A percentile compares a stretch with the other conserved stretches of the same genome.
These are phyloP conservation scores for Paraphoma chrysanthemicola DNA, from an alignment of 2,329 filamentous ascomycete genomes.

Conservation along the genomic window DNA sequence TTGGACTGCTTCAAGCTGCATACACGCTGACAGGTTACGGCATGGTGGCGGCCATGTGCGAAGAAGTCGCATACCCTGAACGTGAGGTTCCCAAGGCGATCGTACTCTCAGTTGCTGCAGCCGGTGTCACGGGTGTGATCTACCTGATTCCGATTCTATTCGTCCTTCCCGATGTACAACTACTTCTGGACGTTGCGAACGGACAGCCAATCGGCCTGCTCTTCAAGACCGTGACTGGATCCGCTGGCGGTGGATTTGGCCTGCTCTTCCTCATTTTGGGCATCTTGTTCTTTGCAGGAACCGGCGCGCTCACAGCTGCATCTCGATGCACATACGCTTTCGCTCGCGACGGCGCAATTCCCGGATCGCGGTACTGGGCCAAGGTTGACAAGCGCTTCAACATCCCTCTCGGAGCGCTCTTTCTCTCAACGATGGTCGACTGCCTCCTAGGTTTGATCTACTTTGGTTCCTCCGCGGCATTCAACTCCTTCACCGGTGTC, in stretches of 20 bases:
- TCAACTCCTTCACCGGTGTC: slow-evolving; percentile 80
- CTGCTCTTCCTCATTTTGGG: slow-evolving; percentile 78
- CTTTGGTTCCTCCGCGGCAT: slow-evolving; percentile 78
- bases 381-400: slow-evolving; percentile 70
- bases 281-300: slow-evolving; percentile 78
- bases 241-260: slow-evolving; percentile 74
- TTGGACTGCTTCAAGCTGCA: slow-evolving; percentile 70
- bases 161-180: slow-evolving; percentile 71
- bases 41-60: slow-evolving; percentile 75
- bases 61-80: slow-evolving; percentile 73
- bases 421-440: slow-evolving; percentile 72
- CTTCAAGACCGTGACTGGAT: slow-evolving; percentile 78
- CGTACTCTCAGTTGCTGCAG: slow-evolving; percentile 71
- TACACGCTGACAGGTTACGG: slow-evolving; percentile 71
- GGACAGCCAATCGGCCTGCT: slow-evolving; percentile 78
- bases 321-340: slow-evolving; percentile 79
- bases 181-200: slow-evolving; percentile 70
- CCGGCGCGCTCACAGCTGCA: slow-evolving; percentile 76
- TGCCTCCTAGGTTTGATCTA: slow-evolving; percentile 79
- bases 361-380: slow-evolving; percentile 71
- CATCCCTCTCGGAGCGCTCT: slow-evolving; percentile 73
- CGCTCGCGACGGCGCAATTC: slow-evolving; percentile 76
- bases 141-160: slow-evolving; percentile 80
- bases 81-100: slow-evolving; percentile 75
- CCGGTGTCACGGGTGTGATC: slow-evolving; percentile 68